These are phyloP conservation scores for Rhytidiadelphus loreus DNA, from an alignment of 225 moss, liverwort and hornwort species.

Conservation along the genomic window DNA sequence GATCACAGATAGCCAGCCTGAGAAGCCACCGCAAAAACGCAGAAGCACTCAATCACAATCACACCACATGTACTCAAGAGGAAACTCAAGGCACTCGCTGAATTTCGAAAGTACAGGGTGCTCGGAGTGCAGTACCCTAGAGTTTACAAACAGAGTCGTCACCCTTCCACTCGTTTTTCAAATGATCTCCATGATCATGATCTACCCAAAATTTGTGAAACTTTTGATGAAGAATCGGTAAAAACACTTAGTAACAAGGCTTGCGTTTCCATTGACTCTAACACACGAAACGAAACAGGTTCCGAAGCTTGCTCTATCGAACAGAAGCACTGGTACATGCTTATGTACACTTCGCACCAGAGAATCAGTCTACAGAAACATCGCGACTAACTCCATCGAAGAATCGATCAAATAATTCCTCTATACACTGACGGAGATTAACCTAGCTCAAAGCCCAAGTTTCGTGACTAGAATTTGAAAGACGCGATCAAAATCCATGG, in stretches of 20 bases:
- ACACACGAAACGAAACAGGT: neutral
- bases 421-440: neutral
- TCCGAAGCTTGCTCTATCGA: neutral
- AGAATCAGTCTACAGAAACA: neutral
- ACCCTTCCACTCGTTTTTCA: neutral
- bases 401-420: neutral
- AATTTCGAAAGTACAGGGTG: neutral
- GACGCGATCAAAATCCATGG: neutral
- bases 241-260: neutral
- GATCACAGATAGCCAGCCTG: neutral
- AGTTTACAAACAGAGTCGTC: neutral
- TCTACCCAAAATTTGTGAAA: neutral
- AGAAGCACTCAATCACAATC: neutral
- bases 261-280: neutral
- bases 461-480: neutral
- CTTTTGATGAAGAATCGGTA: neutral
- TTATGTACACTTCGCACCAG: neutral
- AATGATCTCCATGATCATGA: neutral
- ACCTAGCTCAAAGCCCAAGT: neutral
- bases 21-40: neutral
- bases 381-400: neutral
- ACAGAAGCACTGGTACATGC: neutral
- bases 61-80: neutral
- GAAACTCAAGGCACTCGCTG: neutral
- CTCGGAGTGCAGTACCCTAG: neutral